Evolutionary conservation across 2,329 filamentous ascomycete genomes (phyloP), one percentile per base, ranked within the genome.

Genomic region (Pseudopithomyces chartarum): DNA sequence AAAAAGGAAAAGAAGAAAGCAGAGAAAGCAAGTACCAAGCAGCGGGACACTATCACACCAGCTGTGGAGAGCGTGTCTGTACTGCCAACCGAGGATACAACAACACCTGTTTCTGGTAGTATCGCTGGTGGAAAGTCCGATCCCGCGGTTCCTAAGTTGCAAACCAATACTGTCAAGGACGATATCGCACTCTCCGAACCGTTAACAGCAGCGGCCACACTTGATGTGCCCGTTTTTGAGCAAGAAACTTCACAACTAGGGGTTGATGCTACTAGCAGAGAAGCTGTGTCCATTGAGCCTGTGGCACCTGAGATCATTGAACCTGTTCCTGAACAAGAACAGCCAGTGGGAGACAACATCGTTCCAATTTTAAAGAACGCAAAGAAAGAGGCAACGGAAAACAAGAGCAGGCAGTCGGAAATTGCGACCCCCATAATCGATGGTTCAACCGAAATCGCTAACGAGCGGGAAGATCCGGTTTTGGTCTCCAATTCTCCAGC

Each of bases 1-100:
- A 70, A 69, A 55, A 68, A 71, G 33, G 66, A 67, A 10, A 69
- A 64, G 62, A 71, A 73, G 54, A 70, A 72, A 48, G 62, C 57
- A 1, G 72, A 69, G 64, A 71, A 70, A 44, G 56, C 58, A 8
- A 71, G 68, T 52, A 61, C 55, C 10, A 68, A 64, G 45, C 34
- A 59, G 20, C 65, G 62, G 7, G 63, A 56, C n/a, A 54, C 64
- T 11, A 63, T 54, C n/a, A 54, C 61, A 2, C 61, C 63, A 42
- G 20, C 54, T 17, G 38, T 22, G 13, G 63, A 68, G 42, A 53
- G 54, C 12, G 29, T 51, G 2, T 32, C 52, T 6, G 55, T 61
- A 33, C 3, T 47, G 13, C 36, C 45, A 38, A 20, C 33, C 29
- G 61, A 58, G 38, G n/a, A 2, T 4, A 12, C 33, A 13, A 52